Evolutionary conservation across 108 stramenopile species (phyloP).

Genomic region (Nitzschia inconspicua): DNA sequence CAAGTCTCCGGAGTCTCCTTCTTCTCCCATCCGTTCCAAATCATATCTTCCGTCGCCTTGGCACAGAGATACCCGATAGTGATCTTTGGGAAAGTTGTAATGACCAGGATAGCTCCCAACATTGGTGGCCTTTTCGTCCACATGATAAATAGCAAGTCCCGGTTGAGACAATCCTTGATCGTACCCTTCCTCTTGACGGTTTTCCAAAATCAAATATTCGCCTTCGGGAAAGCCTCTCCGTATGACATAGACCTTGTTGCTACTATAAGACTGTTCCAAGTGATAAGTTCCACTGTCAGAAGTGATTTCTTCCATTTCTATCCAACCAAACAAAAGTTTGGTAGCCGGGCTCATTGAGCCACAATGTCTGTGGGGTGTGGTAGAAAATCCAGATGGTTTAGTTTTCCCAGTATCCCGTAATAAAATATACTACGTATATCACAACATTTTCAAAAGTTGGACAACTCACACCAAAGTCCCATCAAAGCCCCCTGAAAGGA

Average conservation of each 20-base stretch:
- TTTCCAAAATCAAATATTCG: conserved; percentile 76
- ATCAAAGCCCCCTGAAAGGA: conserved; percentile 43
- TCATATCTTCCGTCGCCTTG: conserved; percentile 66
- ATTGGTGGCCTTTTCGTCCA: conserved; percentile 33
- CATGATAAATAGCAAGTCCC: conserved; percentile 48
- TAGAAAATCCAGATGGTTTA: conserved; percentile 25
- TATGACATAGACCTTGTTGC: conserved; percentile 38
- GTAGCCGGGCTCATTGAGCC: conserved; percentile 10
- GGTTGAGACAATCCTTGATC: conserved; percentile 33
- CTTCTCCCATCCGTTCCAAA: conserved; percentile 38
- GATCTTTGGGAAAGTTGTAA: conserved; percentile 46
- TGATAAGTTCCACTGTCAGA: conserved; percentile 1
- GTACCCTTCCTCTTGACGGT: conserved; percentile 52
- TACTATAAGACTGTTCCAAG: conserved; percentile 32
- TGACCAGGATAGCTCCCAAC: background rate
- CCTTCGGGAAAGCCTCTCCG: conserved; percentile 31
- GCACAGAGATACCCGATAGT: conserved; percentile 61
- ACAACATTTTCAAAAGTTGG: too few species aligned
- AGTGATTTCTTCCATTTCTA: background rate
- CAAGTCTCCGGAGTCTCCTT: conserved; percentile 17
- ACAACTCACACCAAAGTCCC: conserved; percentile 7
- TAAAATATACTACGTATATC: too few species aligned
- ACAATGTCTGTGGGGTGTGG: conserved; percentile 9
- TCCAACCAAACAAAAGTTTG: conserved; percentile 14
- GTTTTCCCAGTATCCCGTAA: too few species aligned